phyloP scores from a whole-genome alignment of 1,139 yeast genomes.

The Pichia sp. region DNA sequence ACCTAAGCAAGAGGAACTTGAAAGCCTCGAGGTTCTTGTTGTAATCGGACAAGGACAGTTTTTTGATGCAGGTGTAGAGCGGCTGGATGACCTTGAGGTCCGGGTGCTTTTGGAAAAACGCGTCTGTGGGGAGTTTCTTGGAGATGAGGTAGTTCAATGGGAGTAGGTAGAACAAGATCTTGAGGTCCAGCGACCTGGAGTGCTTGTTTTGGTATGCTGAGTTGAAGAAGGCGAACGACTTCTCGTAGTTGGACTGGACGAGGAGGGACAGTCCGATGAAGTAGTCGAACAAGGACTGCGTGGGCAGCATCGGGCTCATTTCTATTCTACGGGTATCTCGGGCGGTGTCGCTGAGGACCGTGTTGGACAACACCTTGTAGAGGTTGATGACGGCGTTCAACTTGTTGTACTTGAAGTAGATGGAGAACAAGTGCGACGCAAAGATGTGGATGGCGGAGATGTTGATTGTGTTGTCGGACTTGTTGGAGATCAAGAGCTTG shows the following conservation, averaged over 20 bases:
- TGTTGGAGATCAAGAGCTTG: slow-evolving; percentile 74
- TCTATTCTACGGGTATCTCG: slow-evolving; percentile 24
- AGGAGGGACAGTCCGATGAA: slow-evolving; percentile 41
- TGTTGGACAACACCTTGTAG: slow-evolving; percentile 56
- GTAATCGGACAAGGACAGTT: slow-evolving; percentile 54
- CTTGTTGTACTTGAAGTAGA: slow-evolving; percentile 67
- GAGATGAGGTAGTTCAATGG: slow-evolving; percentile 50
- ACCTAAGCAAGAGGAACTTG: slow-evolving; percentile 50
- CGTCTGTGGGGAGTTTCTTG: slow-evolving; percentile 39
- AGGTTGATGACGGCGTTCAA: slow-evolving; percentile 75
- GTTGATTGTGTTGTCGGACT: slow-evolving; percentile 56
- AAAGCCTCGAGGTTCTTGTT: slow-evolving; percentile 42
- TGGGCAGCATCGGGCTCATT: slow-evolving; percentile 50
- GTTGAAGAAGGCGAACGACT: slow-evolving; percentile 6
- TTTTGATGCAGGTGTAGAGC: slow-evolving; percentile 40
- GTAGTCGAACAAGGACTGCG: slow-evolving; percentile 53
- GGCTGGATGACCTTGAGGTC: slow-evolving; percentile 33
- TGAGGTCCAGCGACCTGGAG: slow-evolving; percentile 18
- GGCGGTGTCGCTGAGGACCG: slow-evolving; percentile 1
- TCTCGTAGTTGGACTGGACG: slow-evolving; percentile 6
- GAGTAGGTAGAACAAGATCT: slow-evolving; percentile 46
- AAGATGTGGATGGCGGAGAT: slow-evolving; percentile 64
- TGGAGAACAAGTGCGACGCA: slow-evolving; percentile 64
- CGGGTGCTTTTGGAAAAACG: slow-evolving; percentile 29
- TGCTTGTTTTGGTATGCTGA: slow-evolving; percentile 33